These are phyloP conservation scores for Nevesoporus exiguus DNA, from an alignment of 768 basidiomycete species.

Conservation along the genomic window DNA sequence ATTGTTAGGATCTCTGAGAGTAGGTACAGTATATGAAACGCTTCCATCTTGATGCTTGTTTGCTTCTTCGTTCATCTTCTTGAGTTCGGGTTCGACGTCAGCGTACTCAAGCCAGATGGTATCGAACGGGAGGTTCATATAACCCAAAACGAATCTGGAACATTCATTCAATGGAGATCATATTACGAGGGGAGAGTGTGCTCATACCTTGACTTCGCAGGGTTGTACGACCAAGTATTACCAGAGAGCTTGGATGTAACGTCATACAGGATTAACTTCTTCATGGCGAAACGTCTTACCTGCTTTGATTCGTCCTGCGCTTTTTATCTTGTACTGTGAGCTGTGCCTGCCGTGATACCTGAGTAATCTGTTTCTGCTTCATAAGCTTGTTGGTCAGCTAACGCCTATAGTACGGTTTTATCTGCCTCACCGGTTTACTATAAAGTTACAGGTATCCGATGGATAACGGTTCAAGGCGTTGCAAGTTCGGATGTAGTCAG, in stretches of 20 bases:
- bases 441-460: too few relatives aligned
- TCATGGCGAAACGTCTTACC: conserved; percentile 11
- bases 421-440: too few relatives aligned
- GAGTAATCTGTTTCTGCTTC: neutral
- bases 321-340: neutral
- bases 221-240: conserved; percentile 36
- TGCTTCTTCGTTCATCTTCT: conserved; percentile 25
- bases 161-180: neutral
- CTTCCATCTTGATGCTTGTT: conserved; percentile 17
- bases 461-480: too few relatives aligned
- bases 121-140: conserved; percentile 33
- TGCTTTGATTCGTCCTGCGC: neutral
- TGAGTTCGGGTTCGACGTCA: conserved; percentile 27
- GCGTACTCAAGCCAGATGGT: conserved; percentile 35
- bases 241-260: conserved; percentile 31
- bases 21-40: conserved; percentile 32
- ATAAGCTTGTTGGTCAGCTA: conserved; percentile 3
- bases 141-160: conserved; percentile 29
- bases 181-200: neutral
- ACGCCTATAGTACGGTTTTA: neutral
- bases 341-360: too few relatives aligned
- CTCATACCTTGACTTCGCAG: conserved; percentile 36
- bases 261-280: conserved; percentile 36
- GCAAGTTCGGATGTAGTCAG: too few relatives aligned
- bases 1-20: conserved; percentile 32